These are phyloP conservation scores for Plasmodium blacklocki DNA, from an alignment of 169 alveolate species.

Conservation along the genomic window DNA sequence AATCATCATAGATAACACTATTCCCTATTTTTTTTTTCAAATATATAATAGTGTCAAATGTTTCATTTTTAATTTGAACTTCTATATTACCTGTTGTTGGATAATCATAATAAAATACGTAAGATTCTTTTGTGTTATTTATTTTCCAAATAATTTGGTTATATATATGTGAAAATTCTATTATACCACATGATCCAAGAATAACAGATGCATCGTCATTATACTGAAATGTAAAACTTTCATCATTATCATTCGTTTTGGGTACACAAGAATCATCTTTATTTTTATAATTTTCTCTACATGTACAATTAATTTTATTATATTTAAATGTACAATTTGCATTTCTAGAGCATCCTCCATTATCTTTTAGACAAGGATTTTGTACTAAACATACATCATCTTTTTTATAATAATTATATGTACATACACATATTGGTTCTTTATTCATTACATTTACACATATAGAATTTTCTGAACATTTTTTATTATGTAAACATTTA, in stretches of 20 bases:
- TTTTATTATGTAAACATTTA: conserved; percentile 14
- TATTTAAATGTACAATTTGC: conserved; percentile 7
- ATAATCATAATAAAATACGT: conserved; percentile 34
- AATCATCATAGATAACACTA: conserved; percentile 14
- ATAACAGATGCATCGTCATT: conserved; percentile 15
- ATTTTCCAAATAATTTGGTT: conserved; percentile 61
- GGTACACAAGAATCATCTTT: conserved; percentile 26
- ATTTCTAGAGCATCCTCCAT: conserved; percentile 58
- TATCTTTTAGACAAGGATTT: conserved; percentile 41
- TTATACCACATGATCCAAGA: conserved; percentile 48
- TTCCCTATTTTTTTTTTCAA: conserved; percentile 15
- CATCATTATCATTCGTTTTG: not conserved
- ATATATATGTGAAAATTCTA: conserved; percentile 10
- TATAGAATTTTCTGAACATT: conserved; percentile 59
- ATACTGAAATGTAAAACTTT: conserved; percentile 9
- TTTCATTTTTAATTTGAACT: conserved; percentile 12
- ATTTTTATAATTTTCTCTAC: conserved; percentile 28
- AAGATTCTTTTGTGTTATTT: conserved; percentile 17
- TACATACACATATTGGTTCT: conserved; percentile 61
- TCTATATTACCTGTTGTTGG: conserved; percentile 16
- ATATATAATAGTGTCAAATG: conserved; percentile 2
- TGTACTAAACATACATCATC: conserved; percentile 16
- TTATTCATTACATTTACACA: conserved; percentile 52
- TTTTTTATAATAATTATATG: conserved; percentile 44
- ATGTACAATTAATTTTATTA: conserved; percentile 29